Evolutionary conservation across 768 basidiomycete genomes (phyloP).

Genomic region (Hebeloma cylindrosporum): DNA sequence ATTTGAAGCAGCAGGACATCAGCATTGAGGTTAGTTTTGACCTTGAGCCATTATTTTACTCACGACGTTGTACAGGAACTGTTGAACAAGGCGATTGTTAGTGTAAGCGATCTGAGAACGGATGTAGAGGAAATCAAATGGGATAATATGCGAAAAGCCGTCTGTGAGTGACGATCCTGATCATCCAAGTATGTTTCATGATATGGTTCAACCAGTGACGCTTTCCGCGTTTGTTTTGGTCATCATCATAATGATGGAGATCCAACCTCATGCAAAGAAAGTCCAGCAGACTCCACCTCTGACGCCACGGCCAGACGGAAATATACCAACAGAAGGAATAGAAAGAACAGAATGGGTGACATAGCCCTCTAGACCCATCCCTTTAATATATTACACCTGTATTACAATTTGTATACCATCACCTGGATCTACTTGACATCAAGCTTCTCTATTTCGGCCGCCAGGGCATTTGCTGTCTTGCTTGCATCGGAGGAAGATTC

Average conservation of each 20-base stretch:
- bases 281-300: slow-evolving; percentile 28
- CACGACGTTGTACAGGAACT: slow-evolving; percentile 51
- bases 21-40: slow-evolving; percentile 64
- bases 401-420: slow-evolving; percentile 33
- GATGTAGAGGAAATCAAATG: slow-evolving; percentile 84
- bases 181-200: slow-evolving; percentile 1
- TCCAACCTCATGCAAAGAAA: slow-evolving; percentile 43
- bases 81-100: slow-evolving; percentile 71
- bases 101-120: slow-evolving; percentile 75
- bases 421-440: slow-evolving; percentile 43
- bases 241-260: slow-evolving; percentile 70
- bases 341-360: slow-evolving; percentile 35
- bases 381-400: slow-evolving; percentile 43
- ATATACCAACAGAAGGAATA: slow-evolving; percentile 31
- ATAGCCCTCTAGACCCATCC: slow-evolving; percentile 20
- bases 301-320: slow-evolving; percentile 26
- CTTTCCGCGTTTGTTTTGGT: slow-evolving; percentile 66
- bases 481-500: slow-evolving; percentile 5
- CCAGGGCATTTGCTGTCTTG: slow-evolving; percentile 30
- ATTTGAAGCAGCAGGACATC: slow-evolving; percentile 83
- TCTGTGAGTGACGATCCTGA: slow-evolving; percentile 48
- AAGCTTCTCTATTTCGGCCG: slow-evolving; percentile 56
- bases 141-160: slow-evolving; percentile 85
- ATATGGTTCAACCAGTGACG: slow-evolving; percentile 43
- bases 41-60: neutral